Base-by-base conservation (phyloP, 169 alveolate species). In the Plasmodium sp. region DNA sequence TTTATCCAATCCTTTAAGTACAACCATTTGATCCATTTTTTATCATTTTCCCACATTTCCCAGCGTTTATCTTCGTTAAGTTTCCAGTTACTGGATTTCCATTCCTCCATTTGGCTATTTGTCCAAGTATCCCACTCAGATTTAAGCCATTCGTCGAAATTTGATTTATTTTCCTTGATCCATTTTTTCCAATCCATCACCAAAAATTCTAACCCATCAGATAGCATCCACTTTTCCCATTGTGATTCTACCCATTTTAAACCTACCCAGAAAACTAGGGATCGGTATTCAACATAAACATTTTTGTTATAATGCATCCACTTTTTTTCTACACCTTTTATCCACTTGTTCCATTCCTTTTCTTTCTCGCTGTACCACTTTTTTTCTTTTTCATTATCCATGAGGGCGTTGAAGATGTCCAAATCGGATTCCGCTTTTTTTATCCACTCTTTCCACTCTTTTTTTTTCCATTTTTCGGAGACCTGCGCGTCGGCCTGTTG, bases 211-310 rank as follows among this genome's bases (percentile, higher is more conserved):
- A 14, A 31, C 18, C 34, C 81, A n/a, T 73, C 33, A 31, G 16
- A 2, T 73, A 5, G 39, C 0, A 73, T 5, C 81, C 81, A 73
- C 3, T 73, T 18, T 73, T 12, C 33, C 81, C 81, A 73, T 16
- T 73, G n/a, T 16, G 81, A 16, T 16, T 12, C 81, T 31, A n/a
- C 81, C 81, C 81, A 73, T 16, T 18, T 73, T 73, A 16, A 3
- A 73, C 81, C n/a, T 1, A n/a, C 16, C 81, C 81, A 73, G 34
- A 73, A 73, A 16, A 73, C 34, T 2, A 5, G 51, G 16, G 81
- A 73, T 73, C 81, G n/a, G 36, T 73, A 73, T 73, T 73, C 81
- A 16, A 73, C 81, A 73, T 73, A 73, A n/a, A 73, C 1, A 36
- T 73, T 73, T 2, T 73, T 5, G 34, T 73, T 73, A 73, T 73